Evolutionary conservation across 2,329 filamentous ascomycete genomes (phyloP).

Genomic region (Arthroderma uncinatum): DNA sequence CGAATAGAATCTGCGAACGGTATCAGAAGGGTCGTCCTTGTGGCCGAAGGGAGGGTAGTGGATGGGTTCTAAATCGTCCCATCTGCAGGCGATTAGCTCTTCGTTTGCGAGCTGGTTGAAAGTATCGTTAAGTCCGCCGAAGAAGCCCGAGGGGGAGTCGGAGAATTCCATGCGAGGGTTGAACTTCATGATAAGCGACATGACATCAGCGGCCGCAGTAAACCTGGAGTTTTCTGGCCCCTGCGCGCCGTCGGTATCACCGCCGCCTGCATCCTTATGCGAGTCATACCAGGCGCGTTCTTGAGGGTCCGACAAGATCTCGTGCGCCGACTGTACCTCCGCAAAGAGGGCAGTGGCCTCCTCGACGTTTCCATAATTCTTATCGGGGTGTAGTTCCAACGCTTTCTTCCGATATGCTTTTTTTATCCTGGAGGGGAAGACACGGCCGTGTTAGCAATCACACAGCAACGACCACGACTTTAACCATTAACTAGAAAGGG

Average conservation of each 20-base stretch:
- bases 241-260: conserved; percentile 38
- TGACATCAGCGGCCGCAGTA: conserved; percentile 70
- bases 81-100: conserved; percentile 63
- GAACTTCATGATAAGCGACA: conserved; percentile 68
- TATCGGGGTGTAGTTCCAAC: conserved; percentile 86
- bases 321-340: conserved; percentile 84
- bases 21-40: conserved; percentile 57
- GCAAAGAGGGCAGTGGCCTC: conserved; percentile 76
- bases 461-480: background rate
- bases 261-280: conserved; percentile 65
- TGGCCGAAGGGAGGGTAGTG: conserved; percentile 76
- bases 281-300: conserved; percentile 97
- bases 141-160: conserved; percentile 74
- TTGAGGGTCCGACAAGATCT: conserved; percentile 90
- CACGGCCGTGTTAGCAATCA: background rate
- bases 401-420: conserved; percentile 86
- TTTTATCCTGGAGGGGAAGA: conserved; percentile 56
- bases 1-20: conserved; percentile 70
- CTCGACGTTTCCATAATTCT: conserved; percentile 78
- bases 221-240: conserved; percentile 60
- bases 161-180: conserved; percentile 66
- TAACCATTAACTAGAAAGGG: conserved; percentile 2
- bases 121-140: conserved; percentile 60
- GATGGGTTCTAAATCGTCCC: conserved; percentile 48
- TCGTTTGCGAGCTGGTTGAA: conserved; percentile 74